These are phyloP conservation scores for Coniella lustricola DNA, from an alignment of 2,329 filamentous ascomycete species.

Conservation along the genomic window DNA sequence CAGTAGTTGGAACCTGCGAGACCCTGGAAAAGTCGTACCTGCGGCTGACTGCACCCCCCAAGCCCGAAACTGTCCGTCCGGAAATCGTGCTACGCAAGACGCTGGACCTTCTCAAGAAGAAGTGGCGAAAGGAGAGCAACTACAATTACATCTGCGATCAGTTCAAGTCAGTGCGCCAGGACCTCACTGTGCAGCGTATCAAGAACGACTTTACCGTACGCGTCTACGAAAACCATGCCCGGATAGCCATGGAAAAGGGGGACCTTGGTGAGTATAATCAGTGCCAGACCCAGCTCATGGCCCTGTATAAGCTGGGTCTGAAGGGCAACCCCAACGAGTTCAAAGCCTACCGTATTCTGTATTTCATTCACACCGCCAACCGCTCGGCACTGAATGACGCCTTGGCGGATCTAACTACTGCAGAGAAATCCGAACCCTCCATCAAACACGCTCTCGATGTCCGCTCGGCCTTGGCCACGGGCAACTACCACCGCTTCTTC, in stretches of 20 bases:
- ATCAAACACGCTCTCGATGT: conserved; percentile 90
- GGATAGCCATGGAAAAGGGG: conserved; percentile 95
- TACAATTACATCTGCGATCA: conserved; percentile 98
- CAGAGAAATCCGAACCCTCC: conserved; percentile 80
- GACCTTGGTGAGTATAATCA: conserved; percentile 99
- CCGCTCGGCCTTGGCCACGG: conserved; percentile 82
- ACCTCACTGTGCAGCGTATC: conserved; percentile 95
- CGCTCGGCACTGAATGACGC: conserved; percentile 96
- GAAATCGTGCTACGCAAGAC: conserved; percentile 73
- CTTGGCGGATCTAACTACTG: conserved; percentile 94
- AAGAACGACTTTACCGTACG: conserved; percentile 93
- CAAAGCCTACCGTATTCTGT: conserved; percentile 98
- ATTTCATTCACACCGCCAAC: conserved; percentile 99
- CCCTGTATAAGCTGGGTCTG: conserved; percentile 78
- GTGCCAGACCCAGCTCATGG: conserved; percentile 95
- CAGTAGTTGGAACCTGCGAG: conserved; percentile 79
- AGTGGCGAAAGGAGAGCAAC: conserved; percentile 89
- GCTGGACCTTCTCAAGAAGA: conserved; percentile 82
- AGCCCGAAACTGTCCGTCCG: conserved; percentile 82
- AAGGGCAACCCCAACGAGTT: conserved; percentile 92
- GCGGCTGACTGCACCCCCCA: conserved; percentile 82
- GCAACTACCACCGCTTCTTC: conserved; percentile 98
- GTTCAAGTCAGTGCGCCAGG: conserved; percentile 97
- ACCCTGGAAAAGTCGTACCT: conserved; percentile 89
- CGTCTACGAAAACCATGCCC: conserved; percentile 95